Evolutionary conservation across 1,139 yeast genomes (phyloP).

Genomic region (Diutina neorugosa): DNA sequence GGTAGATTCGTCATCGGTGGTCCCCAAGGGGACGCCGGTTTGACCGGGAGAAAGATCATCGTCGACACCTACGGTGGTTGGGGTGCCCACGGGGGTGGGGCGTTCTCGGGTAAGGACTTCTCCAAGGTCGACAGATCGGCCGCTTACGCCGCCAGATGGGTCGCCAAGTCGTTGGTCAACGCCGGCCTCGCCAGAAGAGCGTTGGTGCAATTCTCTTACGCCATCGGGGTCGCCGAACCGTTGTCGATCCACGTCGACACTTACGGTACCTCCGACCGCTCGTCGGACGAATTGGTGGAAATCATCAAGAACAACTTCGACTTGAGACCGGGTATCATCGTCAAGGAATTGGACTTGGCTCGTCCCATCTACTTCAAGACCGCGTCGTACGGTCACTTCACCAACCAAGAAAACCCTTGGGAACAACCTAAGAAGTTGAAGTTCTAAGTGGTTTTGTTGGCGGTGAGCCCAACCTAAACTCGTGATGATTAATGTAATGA

Average conservation of each 20-base stretch:
- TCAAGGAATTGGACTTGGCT: slow-evolving; percentile 90
- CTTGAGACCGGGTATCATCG: slow-evolving; percentile 98
- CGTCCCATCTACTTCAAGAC: slow-evolving; percentile 99
- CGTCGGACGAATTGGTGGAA: slow-evolving; percentile 80
- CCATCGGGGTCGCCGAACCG: slow-evolving; percentile 99
- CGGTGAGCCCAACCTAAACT: slow-evolving; percentile 4
- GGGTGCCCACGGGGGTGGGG: slow-evolving; percentile 99
- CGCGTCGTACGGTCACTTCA: slow-evolving; percentile 98
- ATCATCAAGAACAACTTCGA: slow-evolving; percentile 92
- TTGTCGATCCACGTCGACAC: slow-evolving; percentile 94
- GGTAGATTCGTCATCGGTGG: slow-evolving; percentile 99
- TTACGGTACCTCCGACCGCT: slow-evolving; percentile 89
- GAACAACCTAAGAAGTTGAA: slow-evolving; percentile 90
- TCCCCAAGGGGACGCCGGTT: slow-evolving; percentile 99
- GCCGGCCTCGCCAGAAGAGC: slow-evolving; percentile 97
- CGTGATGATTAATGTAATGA: slow-evolving; percentile 34
- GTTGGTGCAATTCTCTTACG: slow-evolving; percentile 95
- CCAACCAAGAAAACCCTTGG: slow-evolving; percentile 98
- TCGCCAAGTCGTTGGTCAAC: slow-evolving; percentile 90
- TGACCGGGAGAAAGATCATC: slow-evolving; percentile 98
- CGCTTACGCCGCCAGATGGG: slow-evolving; percentile 99
- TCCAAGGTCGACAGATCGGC: slow-evolving; percentile 99
- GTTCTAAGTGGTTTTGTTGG: slow-evolving; percentile 31
- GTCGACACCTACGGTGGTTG: slow-evolving; percentile 99
- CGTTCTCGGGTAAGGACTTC: slow-evolving; percentile 99